phyloP scores from a whole-genome alignment of 192 early-diverging fungal genomes.

The Gryganskiella cystojenkinii region DNA sequence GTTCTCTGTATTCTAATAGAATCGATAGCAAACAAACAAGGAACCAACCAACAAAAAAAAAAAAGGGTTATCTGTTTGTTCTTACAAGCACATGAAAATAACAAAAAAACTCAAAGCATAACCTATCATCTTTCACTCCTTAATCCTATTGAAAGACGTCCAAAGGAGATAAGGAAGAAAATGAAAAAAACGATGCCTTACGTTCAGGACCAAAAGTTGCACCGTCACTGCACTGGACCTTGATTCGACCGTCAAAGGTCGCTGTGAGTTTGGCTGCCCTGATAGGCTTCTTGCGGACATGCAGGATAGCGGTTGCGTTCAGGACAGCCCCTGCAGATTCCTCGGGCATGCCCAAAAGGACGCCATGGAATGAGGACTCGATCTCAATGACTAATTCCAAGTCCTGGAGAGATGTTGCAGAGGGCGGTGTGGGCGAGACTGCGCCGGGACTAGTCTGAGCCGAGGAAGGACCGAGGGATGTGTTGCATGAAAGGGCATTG shows the following conservation, averaged over 20 bases:
- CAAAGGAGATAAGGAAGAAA: background rate
- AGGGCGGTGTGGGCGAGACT: constrained; percentile 1
- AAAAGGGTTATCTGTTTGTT: background rate
- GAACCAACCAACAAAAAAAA: background rate
- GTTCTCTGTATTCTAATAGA: constrained; percentile 47
- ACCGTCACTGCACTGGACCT: constrained; percentile 50
- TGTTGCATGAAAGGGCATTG: constrained; percentile 1
- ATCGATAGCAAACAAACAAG: too few species aligned
- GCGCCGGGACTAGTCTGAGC: constrained; percentile 3
- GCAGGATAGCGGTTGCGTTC: constrained; percentile 46
- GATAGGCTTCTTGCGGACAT: constrained; percentile 51
- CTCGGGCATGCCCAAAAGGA: constrained; percentile 42
- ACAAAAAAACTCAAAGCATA: background rate
- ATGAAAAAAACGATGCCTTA: constrained; percentile 8
- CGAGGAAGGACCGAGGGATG: background rate
- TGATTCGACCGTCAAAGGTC: constrained; percentile 50
- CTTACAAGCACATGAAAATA: background rate
- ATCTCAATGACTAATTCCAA: constrained; percentile 45
- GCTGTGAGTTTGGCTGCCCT: constrained; percentile 38
- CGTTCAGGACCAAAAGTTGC: constrained; percentile 50
- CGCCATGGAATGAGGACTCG: constrained; percentile 47
- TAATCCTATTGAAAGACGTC: background rate
- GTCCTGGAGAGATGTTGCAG: constrained; percentile 15
- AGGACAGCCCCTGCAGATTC: constrained; percentile 42
- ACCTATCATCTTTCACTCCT: background rate